These are phyloP conservation scores for Leccinum solheimii DNA, from an alignment of 1,284 basidiomycete species.

Conservation along the genomic window DNA sequence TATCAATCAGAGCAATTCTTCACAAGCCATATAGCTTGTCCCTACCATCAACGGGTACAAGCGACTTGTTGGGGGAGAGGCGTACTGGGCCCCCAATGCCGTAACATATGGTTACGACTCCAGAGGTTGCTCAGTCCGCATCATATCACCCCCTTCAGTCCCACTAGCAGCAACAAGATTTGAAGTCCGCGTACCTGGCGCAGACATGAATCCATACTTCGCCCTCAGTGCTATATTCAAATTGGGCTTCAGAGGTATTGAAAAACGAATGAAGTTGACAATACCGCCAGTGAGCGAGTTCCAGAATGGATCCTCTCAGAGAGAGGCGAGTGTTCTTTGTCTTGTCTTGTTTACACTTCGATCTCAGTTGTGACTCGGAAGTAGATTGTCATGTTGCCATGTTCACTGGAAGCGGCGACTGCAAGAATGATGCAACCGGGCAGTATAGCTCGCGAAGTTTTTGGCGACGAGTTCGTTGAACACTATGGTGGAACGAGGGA, in stretches of 20 bases:
- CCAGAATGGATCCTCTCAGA: slow-evolving; percentile 26
- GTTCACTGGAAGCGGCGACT: slow-evolving; percentile 79
- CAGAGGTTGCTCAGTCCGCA: slow-evolving; percentile 86
- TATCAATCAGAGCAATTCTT: not conserved
- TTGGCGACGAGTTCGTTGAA: slow-evolving; percentile 90
- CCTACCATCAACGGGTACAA: slow-evolving; percentile 99
- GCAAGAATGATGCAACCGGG: slow-evolving; percentile 72
- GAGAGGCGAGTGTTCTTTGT: slow-evolving; percentile 30
- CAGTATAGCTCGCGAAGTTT: slow-evolving; percentile 82
- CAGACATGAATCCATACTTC: slow-evolving; percentile 93
- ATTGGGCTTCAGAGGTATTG: slow-evolving; percentile 85
- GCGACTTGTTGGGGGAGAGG: slow-evolving; percentile 90
- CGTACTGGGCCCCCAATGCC: slow-evolving; percentile 94
- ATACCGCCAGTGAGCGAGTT: slow-evolving; percentile 71
- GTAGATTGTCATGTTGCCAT: slow-evolving; percentile 71
- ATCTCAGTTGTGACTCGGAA: not conserved
- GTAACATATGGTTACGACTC: slow-evolving; percentile 95
- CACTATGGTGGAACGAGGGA: slow-evolving; percentile 91
- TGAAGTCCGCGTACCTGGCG: slow-evolving; percentile 92
- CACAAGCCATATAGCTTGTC: slow-evolving; percentile 58
- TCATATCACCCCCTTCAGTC: slow-evolving; percentile 88
- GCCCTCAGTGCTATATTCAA: slow-evolving; percentile 85
- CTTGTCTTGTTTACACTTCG: not conserved
- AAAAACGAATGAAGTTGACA: slow-evolving; percentile 69
- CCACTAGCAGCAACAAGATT: slow-evolving; percentile 80